Evolutionary conservation across 2,329 filamentous ascomycete species (phyloP).

Genomic region (Teratosphaeria pseudoeucalypti): DNA sequence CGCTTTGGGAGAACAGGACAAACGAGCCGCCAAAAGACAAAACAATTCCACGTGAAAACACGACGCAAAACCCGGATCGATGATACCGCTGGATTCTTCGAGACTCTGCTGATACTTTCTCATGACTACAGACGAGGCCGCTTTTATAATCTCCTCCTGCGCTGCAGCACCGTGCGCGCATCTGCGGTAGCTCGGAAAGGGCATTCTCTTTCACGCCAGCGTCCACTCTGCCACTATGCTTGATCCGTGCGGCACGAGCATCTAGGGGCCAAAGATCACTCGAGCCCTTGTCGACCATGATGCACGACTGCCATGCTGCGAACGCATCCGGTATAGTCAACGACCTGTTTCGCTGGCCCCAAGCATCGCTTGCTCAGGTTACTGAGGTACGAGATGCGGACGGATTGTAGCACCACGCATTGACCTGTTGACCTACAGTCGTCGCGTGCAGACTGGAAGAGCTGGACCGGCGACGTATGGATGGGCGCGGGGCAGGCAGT

Average conservation of each 20-base stretch:
- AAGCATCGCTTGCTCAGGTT: background rate
- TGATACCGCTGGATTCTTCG: background rate
- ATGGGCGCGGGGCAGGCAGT: background rate
- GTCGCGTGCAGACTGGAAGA: background rate
- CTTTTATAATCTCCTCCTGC: background rate
- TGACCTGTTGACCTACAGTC: background rate
- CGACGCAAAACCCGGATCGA: conserved; percentile 4
- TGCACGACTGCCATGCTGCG: background rate
- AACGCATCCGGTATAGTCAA: background rate
- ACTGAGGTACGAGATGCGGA: conserved; percentile 3
- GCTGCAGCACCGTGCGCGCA: conserved; percentile 1
- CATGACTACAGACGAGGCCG: background rate
- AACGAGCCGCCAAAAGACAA: conserved; percentile 7
- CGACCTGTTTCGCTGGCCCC: background rate
- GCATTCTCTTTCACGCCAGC: background rate
- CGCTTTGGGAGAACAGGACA: background rate
- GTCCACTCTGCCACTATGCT: background rate
- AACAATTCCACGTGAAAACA: conserved; percentile 6
- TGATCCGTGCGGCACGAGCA: background rate
- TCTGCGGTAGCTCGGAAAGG: conserved; percentile 9
- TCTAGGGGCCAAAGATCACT: background rate
- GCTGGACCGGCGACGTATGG: background rate
- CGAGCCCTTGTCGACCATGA: background rate
- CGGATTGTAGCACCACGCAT: conserved; percentile 1
- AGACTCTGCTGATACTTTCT: background rate